phyloP scores from a whole-genome alignment of 2,329 filamentous ascomycete species.

The Calycina marina region DNA sequence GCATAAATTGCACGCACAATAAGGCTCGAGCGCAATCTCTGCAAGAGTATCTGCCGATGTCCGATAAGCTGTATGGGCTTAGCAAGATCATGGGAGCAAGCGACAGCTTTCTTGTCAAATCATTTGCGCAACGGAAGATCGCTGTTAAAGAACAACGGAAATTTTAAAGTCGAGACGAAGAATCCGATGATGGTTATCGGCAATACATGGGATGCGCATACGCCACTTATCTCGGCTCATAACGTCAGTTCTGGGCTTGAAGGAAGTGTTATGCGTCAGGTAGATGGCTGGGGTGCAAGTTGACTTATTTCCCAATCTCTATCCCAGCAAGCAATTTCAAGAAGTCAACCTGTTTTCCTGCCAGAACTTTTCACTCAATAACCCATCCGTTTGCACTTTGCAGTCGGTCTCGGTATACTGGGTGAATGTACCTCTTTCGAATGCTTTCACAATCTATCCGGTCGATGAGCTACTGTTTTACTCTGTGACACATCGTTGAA shows the following conservation, averaged over 20 bases:
- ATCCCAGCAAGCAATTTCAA: no score
- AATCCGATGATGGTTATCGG: constrained; percentile 6
- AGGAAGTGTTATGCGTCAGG: constrained; percentile 5
- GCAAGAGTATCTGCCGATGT: constrained; percentile 1
- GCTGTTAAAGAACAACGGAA: constrained; percentile 3
- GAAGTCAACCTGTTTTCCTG: no score
- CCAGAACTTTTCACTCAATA: no score
- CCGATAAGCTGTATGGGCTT: constrained; percentile 3
- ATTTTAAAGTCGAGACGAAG: constrained; percentile 4
- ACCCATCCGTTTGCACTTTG: no score
- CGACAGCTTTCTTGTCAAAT: neutral
- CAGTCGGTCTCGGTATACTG: no score
- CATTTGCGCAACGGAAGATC: constrained; percentile 7
- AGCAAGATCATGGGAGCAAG: constrained; percentile 5
- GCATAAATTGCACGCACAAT: constrained; percentile 4
- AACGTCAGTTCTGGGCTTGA: constrained; percentile 7
- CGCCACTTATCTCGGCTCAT: constrained; percentile 3
- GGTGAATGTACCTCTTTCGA: no score
- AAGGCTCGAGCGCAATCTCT: neutral
- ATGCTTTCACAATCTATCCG: no score
- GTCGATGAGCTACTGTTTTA: no score
- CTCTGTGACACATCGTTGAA: no score
- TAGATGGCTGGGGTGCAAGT: constrained; percentile 6
- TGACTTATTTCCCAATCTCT: neutral
- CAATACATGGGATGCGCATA: constrained; percentile 5